A percentile compares a stretch with the other conserved stretches of the same genome.
Evolutionary conservation across 352 stramenopile species (phyloP).

Genomic region (Thalassiosira mediterranea): DNA sequence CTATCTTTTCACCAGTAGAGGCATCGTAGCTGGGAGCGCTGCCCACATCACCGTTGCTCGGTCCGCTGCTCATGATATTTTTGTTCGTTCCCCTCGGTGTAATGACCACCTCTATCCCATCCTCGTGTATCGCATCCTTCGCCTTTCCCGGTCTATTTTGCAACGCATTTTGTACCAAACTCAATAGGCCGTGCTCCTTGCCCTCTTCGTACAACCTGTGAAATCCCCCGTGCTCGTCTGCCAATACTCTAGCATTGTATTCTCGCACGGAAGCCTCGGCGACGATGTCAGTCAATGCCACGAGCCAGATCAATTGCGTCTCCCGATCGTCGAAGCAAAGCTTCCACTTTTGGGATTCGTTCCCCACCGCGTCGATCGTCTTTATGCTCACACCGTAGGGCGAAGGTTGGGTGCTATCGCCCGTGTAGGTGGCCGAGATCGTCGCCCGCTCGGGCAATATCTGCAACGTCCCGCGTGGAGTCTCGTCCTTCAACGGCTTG

Average conservation of each 20-base stretch:
- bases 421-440: slow-evolving; percentile 26
- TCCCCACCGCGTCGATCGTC: slow-evolving; percentile 16
- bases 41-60: too few species aligned
- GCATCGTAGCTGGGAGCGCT: too few species aligned
- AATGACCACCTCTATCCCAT: too few species aligned
- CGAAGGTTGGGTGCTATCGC: slow-evolving; percentile 32
- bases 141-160: too few species aligned
- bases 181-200: too few species aligned
- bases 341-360: slow-evolving; percentile 44
- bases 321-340: slow-evolving; percentile 47
- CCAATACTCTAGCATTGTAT: slow-evolving; percentile 59
- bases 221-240: slow-evolving; percentile 38
- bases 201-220: slow-evolving; percentile 45
- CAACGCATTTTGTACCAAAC: slow-evolving; percentile 10
- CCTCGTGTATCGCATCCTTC: too few species aligned
- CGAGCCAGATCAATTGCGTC: slow-evolving; percentile 34
- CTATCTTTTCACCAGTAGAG: too few species aligned
- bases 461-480: slow-evolving; percentile 24
- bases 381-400: slow-evolving; percentile 29
- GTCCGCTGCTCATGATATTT: too few species aligned
- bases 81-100: background rate
- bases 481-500: slow-evolving; percentile 8
- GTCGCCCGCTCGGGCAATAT: slow-evolving; percentile 25
- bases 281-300: slow-evolving; percentile 38
- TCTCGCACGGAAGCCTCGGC: slow-evolving; percentile 25